phyloP scores from a whole-genome alignment of 1,284 basidiomycete species.

The Ceratobasidium sp. region DNA sequence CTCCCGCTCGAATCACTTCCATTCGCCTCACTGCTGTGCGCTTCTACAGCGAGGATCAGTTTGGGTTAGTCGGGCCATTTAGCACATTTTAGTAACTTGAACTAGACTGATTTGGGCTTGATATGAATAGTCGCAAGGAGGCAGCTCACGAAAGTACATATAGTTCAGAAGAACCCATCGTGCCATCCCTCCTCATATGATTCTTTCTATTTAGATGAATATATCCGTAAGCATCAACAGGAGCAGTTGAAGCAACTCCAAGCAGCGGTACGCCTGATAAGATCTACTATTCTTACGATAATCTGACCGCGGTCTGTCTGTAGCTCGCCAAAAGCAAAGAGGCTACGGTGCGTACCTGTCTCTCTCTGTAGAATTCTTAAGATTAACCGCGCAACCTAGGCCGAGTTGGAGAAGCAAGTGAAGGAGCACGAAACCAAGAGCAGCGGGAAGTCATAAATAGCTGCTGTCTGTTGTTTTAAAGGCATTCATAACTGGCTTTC shows the following conservation, averaged over 20 bases:
- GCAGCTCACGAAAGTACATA: conserved; percentile 31
- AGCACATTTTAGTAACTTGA: neutral
- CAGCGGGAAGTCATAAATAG: neutral
- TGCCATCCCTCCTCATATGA: neutral
- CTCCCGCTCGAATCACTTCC: neutral
- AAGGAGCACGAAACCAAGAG: conserved; percentile 8
- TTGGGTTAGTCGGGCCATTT: conserved; percentile 22
- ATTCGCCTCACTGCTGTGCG: conserved; percentile 19
- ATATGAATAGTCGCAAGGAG: conserved; percentile 34
- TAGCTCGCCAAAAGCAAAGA: conserved; percentile 28
- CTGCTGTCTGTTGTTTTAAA: neutral
- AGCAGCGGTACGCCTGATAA: conserved; percentile 1
- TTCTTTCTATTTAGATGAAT: conserved; percentile 17
- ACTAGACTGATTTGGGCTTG: neutral
- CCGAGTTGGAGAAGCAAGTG: conserved; percentile 19
- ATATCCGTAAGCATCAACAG: conserved; percentile 30
- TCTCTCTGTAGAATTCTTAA: neutral
- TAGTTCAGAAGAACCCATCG: neutral
- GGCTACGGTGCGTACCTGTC: conserved; percentile 4
- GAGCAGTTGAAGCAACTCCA: conserved; percentile 37
- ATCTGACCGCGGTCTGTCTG: neutral
- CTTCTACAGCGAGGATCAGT: conserved; percentile 43
- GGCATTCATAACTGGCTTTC: neutral
- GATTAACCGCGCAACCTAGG: neutral
- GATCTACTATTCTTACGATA: neutral